Evolutionary conservation across 306 rosid genomes (phyloP), one percentile per base, ranked within the genome.

Genomic region (Oemleria cerasiformis): DNA sequence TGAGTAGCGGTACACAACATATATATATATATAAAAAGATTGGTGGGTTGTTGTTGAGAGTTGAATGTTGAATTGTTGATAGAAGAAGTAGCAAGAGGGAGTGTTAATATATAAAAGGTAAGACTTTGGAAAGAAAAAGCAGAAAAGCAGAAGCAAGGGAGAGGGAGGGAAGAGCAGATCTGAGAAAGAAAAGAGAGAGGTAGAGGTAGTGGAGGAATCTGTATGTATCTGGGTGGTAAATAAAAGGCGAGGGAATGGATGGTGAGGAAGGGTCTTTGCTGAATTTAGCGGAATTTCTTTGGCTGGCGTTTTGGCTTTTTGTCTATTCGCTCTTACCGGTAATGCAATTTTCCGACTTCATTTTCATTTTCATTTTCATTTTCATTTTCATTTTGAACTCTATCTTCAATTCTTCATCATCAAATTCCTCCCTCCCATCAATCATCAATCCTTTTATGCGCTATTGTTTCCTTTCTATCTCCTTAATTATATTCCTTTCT

Each of bases 181-280:
- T 74, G 56, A 57, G 67, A 44, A 53, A 70, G 38, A 8, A 57
- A 43, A 64, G 55, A 60, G 39, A 15, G 42, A 56, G 44, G 13
- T 14, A 48, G 42, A 47, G 16, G 48, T 19, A 49, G 20, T 56
- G 68, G 70, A 84, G 83, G 97, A 87, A 86, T 86, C 85, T 81
- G 86, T 75, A 78, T 81, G 86, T 75, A 78, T 75, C 75, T 57
- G 79, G 77, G 83, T 43, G 88, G 85, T 70, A 79, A 73, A 63
- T 43, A 71, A 76, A 75, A 75, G 82, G 74, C 25, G 69, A 20
- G 62, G 19, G 36, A 78, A 77, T 81, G 92, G 86, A 86, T 80
- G 96, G 92, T 77, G 65, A 86, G 73, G 86, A 89, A 79, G 45
- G 76, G 64, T 25, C 49, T 69, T 30, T 40, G 59, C 84, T 67